Conservation (phyloP, 768 basidiomycete species). For the Leccinum fibrillosum region DNA sequence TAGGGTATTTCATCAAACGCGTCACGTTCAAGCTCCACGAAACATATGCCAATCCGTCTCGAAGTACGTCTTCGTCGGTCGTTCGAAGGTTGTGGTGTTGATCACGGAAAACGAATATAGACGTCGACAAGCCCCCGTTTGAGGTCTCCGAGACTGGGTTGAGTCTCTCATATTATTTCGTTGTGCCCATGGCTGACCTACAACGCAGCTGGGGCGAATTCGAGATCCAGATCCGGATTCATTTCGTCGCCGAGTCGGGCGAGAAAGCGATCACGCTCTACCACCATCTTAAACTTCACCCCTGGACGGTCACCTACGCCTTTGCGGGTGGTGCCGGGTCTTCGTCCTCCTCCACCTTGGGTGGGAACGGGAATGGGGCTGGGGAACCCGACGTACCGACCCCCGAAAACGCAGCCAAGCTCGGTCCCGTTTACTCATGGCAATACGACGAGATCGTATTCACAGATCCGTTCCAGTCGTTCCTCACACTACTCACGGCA, state of each 20-base stretch:
- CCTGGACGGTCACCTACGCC: constrained; percentile 58
- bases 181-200: background rate
- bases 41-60: constrained; percentile 85
- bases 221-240: constrained; percentile 89
- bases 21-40: constrained; percentile 98
- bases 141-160: constrained; percentile 95
- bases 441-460: constrained; percentile 99
- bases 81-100: background rate
- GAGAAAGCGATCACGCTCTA: constrained; percentile 87
- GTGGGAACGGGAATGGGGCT: too few relatives aligned
- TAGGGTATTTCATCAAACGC: constrained; percentile 89
- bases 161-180: constrained; percentile 12
- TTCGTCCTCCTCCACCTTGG: background rate
- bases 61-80: constrained; percentile 56
- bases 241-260: constrained; percentile 83
- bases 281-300: constrained; percentile 95
- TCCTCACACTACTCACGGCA: constrained; percentile 76
- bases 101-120: constrained; percentile 37
- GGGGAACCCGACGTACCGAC: constrained; percentile 63
- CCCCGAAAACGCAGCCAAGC: constrained; percentile 60
- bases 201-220: constrained; percentile 91
- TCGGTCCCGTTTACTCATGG: constrained; percentile 90
- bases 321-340: constrained; percentile 2
- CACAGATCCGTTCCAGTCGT: constrained; percentile 84
- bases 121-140: constrained; percentile 90